Evolutionary conservation across 2,329 filamentous ascomycete species (phyloP), one percentile per base, ranked within the genome.

Genomic region (Podosphaera aphanis): DNA sequence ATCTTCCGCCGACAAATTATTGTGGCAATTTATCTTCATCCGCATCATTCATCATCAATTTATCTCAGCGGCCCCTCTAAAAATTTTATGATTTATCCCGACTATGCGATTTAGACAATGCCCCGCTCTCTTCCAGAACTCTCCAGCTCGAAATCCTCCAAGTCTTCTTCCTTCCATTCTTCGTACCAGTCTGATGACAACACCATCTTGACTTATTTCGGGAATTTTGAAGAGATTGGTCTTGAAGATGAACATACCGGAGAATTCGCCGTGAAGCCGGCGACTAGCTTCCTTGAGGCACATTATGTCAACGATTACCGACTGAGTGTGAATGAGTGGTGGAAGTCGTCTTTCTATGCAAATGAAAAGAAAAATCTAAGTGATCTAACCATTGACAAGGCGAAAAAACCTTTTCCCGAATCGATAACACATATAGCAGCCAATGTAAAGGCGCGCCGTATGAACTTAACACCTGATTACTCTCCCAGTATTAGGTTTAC

Each of bases 161-260:
- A 90, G 63, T 85, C 84, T 23, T 92, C 83, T 4, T 93, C 84
- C 43, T 81, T 88, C 56, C 79, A 79, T 54, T 93, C 85, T 33
- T 77, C 80, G 47, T 77, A 73, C 50, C 79, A 77, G 45, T 66
- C 74, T 56, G 79, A 84, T 56, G 81, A 83, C 54, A 75, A 78
- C 56, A 73, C 70, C 53, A 70, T 76, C 44, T 65, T 82, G 40
- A 70, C 75, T 45, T 83, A 93, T 57, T 73, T 79, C 48, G 77
- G 75, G 51, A 77, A 94, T 60, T 94, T 94, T 56, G 88, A 95
- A 60, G 88, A 94, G 52, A 93, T 94, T 59, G 83, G 81, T 11
- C 73, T 95, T 25, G 79, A 85, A 49, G 78, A 82, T 54, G 77
- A 85, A 56, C 54, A 58, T 33, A 56, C 56, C 46, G 52, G 52